phyloP scores from a whole-genome alignment of 2,329 filamentous ascomycete genomes.

The Aureobasidium sp. region DNA sequence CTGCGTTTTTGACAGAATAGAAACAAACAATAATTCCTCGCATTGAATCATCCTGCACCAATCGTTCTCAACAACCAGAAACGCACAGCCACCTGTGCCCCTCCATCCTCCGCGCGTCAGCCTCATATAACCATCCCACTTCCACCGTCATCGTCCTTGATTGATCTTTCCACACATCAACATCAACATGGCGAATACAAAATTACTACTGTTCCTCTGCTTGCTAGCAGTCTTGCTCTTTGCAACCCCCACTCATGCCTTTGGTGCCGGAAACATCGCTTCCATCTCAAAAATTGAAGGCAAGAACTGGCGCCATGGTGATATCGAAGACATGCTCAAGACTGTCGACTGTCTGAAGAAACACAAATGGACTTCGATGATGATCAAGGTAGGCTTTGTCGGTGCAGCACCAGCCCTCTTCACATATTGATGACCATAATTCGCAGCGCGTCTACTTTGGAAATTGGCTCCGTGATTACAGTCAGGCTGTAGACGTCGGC shows the following conservation, averaged over 20 bases:
- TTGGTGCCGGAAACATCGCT: constrained; percentile 84
- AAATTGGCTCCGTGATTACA: constrained; percentile 92
- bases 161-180: background rate
- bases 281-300: constrained; percentile 72
- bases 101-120: background rate
- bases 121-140: background rate
- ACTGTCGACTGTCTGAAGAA: constrained; percentile 56
- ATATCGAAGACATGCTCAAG: constrained; percentile 86
- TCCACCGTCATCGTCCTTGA: background rate
- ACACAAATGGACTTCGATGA: constrained; percentile 47
- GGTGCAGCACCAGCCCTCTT: constrained; percentile 33
- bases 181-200: constrained; percentile 17
- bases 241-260: constrained; percentile 61
- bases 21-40: background rate
- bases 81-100: constrained; percentile 10
- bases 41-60: too few species aligned
- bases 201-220: constrained; percentile 12
- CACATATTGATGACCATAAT: background rate
- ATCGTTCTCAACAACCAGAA: background rate
- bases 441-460: constrained; percentile 81
- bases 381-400: constrained; percentile 24
- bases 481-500: constrained; percentile 86
- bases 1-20: background rate
- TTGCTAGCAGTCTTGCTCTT: constrained; percentile 42
- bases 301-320: constrained; percentile 59